Evolutionary conservation across 2,329 filamentous ascomycete species (phyloP).

Genomic region (Penicillium expansum): DNA sequence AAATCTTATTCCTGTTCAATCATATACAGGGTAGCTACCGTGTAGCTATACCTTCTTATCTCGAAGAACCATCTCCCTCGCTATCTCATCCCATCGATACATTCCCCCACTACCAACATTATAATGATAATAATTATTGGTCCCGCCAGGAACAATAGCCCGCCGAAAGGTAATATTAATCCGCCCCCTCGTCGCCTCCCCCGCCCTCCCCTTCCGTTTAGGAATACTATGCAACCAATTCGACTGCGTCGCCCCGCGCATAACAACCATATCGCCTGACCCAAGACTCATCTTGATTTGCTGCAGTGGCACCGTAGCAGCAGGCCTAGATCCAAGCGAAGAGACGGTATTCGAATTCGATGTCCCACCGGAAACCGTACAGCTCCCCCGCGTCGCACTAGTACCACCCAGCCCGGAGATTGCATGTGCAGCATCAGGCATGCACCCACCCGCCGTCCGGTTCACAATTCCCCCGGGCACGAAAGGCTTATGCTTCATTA

Average conservation of each 20-base stretch:
- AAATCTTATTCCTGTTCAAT: background rate
- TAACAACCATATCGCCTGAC: conserved; percentile 75
- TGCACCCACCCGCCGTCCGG: conserved; percentile 19
- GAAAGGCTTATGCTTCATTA: conserved; percentile 72
- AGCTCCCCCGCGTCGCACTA: background rate
- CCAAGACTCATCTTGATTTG: conserved; percentile 55
- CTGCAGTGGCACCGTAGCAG: conserved; percentile 19
- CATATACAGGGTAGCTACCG: background rate
- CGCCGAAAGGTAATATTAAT: conserved; percentile 77
- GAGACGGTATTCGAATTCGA: background rate
- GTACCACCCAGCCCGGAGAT: background rate
- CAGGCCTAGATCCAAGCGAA: background rate
- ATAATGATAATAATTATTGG: conserved; percentile 81
- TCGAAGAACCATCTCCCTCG: conserved; percentile 20
- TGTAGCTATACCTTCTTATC: background rate
- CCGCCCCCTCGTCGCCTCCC: conserved; percentile 59
- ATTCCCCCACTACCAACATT: conserved; percentile 70
- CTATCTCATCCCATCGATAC: conserved; percentile 63
- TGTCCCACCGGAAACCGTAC: background rate
- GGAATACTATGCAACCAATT: conserved; percentile 78
- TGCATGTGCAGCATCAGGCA: conserved; percentile 23
- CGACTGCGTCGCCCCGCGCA: conserved; percentile 71
- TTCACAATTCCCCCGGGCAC: conserved; percentile 23
- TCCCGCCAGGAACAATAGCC: conserved; percentile 68
- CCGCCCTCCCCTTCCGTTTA: conserved; percentile 61